phyloP scores from a whole-genome alignment of 257 asterid genomes.

The Solanum ossicruentum region DNA sequence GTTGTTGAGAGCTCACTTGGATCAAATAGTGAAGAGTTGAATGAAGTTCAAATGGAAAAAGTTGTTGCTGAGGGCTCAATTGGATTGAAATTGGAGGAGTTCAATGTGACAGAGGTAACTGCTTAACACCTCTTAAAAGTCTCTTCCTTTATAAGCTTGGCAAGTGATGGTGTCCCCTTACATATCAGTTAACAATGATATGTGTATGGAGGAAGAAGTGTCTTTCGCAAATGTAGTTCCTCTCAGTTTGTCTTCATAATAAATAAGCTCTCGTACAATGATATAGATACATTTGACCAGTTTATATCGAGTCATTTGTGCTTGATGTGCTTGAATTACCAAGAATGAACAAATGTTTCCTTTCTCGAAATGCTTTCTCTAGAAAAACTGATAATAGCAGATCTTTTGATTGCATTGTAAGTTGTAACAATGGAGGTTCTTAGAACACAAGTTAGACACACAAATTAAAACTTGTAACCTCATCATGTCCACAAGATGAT shows the following conservation, averaged over 20 bases:
- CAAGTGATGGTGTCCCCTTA: not conserved
- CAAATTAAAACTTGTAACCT: not conserved
- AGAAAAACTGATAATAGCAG: not conserved
- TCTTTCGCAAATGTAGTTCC: not conserved
- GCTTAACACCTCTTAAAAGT: constrained; percentile 5
- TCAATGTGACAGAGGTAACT: constrained; percentile 36
- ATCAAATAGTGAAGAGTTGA: constrained; percentile 8
- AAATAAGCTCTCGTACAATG: not conserved
- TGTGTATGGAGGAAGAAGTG: not conserved
- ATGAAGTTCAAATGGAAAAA: constrained; percentile 4
- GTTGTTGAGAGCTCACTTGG: constrained; percentile 1
- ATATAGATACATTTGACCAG: not conserved
- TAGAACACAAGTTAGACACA: not conserved
- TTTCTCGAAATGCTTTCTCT: not conserved
- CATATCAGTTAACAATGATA: not conserved
- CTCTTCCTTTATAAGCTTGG: not conserved
- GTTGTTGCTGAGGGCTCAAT: not conserved
- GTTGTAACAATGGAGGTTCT: not conserved
- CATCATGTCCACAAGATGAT: too few species aligned
- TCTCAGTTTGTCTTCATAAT: not conserved
- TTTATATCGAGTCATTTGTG: not conserved
- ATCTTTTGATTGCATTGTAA: not conserved
- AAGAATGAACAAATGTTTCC: not conserved
- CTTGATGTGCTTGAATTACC: not conserved
- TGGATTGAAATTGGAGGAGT: constrained; percentile 11